These are phyloP conservation scores for Fraxinus paxiana DNA, from an alignment of 305 asterid species.

Conservation along the genomic window DNA sequence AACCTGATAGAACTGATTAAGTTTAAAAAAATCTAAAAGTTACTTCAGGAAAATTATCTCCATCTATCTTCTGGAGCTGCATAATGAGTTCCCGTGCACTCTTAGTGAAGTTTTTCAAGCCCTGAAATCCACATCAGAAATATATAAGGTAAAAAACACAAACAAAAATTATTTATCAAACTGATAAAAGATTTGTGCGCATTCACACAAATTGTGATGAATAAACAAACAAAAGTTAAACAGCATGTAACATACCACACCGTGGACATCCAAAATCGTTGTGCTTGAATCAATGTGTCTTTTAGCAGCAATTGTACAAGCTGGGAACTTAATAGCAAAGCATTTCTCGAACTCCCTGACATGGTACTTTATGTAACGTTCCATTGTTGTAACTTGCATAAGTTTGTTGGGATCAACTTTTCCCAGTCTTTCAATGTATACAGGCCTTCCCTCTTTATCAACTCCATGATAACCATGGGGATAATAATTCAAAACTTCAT, in stretches of 20 bases:
- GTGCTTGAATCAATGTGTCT: conserved; percentile 95
- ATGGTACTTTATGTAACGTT: conserved; percentile 78
- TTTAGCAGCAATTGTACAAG: conserved; percentile 92
- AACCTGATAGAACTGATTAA: conserved; percentile 18
- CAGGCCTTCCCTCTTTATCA: conserved; percentile 90
- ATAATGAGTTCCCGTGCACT: conserved; percentile 81
- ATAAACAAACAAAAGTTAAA: conserved; percentile 10
- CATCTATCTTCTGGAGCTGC: conserved; percentile 88
- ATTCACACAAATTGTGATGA: conserved; percentile 9
- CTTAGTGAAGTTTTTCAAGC: conserved; percentile 79
- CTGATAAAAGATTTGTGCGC: conserved; percentile 3
- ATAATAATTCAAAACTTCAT: conserved; percentile 77
- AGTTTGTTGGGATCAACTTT: conserved; percentile 86
- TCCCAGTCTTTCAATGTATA: conserved; percentile 92
- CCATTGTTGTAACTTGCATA: conserved; percentile 93
- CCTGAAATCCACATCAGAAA: conserved; percentile 39
- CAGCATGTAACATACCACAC: conserved; percentile 63
- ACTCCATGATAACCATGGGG: conserved; percentile 98
- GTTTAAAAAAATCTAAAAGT: conserved; percentile 13
- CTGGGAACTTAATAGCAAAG: conserved; percentile 85
- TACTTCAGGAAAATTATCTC: conserved; percentile 95
- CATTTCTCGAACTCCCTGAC: conserved; percentile 82
- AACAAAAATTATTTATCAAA: not conserved
- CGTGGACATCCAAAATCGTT: conserved; percentile 93
- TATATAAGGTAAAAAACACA: not conserved